Evolutionary conservation across 306 rosid genomes (phyloP), one percentile per base, ranked within the genome.

Genomic region (Bauhinia variegata): DNA sequence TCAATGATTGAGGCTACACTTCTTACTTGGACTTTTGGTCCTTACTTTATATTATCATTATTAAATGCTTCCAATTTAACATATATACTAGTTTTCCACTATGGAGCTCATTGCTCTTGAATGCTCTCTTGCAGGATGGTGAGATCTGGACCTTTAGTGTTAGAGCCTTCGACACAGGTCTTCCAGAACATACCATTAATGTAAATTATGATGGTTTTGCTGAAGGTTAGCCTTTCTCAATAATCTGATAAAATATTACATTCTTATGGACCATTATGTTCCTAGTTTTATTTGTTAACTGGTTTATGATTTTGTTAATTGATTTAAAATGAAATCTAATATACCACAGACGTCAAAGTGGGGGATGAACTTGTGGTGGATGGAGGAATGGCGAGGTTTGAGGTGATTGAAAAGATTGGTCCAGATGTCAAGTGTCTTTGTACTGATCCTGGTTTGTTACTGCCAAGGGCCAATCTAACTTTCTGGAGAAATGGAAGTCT

Each of bases 321-420:
- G 16, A 33, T 73, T 38, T 39, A 7, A 54, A 58, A 32, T 54
- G 51, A 41, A 5, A 31, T 58, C 32, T 71, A 71, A 44, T 72
- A 31, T 76, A 70, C 43, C 81, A 71, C 80, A 95, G 97, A 95
- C 68, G 92, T 95, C 63, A 79, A 81, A 71, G 92, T 91, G 39
- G 99, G 99, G 42, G 99, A 95, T 79, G 99, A 95, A 14, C 96
- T 95, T 56, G 82, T 95, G 59, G 96, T 95, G 71, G 99, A 95
- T 55, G 99, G 99, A 53, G 99, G 99, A 44, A 95, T 90, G 99
- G 99, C 90, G 76, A 90, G 99, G 80, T 95, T 95, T 68, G 99
- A 95, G 70, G 99, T 95, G 59, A 81, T 90, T 56, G 92, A 90
- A 74, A 95, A 90, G 79, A 80, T 95, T 67, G 99, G 99, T 54